A percentile compares a stretch with the other conserved stretches of the same genome.
Evolutionary conservation across 192 early-diverging fungal species (phyloP).

Genomic region (Paraglomus occultum): DNA sequence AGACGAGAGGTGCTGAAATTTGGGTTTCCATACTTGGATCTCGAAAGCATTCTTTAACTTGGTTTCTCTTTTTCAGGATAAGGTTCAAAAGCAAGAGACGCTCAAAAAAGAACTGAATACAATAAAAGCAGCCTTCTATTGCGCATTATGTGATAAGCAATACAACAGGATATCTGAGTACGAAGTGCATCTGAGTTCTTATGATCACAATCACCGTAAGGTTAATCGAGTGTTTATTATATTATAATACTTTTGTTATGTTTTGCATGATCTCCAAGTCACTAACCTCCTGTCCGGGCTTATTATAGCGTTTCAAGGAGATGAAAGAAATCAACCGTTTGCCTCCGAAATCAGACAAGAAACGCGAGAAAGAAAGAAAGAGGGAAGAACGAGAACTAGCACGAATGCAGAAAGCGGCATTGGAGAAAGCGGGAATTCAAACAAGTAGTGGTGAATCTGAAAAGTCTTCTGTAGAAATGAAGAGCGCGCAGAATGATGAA

Average conservation of each 20-base stretch:
- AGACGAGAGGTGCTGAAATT: constrained; percentile 48
- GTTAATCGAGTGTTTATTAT: constrained; percentile 32
- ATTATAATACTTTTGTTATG: neutral
- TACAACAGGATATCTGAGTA: constrained; percentile 74
- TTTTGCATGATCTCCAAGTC: neutral
- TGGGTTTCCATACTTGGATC: neutral
- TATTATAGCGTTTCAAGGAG: constrained; percentile 67
- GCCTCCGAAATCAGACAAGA: constrained; percentile 40
- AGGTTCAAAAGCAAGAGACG: constrained; percentile 44
- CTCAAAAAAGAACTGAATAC: constrained; percentile 57
- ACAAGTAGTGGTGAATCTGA: neutral
- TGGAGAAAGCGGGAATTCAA: constrained; percentile 39
- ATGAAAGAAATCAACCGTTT: constrained; percentile 61
- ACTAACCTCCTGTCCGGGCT: neutral
- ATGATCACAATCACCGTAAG: constrained; percentile 80
- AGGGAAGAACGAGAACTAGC: constrained; percentile 68
- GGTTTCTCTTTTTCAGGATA: constrained; percentile 34
- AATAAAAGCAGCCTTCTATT: constrained; percentile 76
- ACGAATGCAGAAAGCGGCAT: constrained; percentile 63
- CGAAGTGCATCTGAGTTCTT: constrained; percentile 71
- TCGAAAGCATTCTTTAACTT: neutral
- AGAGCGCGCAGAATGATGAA: too few species aligned
- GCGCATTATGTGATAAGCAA: constrained; percentile 75
- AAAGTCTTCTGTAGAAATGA: too few species aligned
- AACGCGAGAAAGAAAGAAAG: constrained; percentile 61